Evolutionary conservation across 2,329 filamentous ascomycete genomes (phyloP), one percentile per base, ranked within the genome.

Genomic region (Hymenoscyphus fraxineus): DNA sequence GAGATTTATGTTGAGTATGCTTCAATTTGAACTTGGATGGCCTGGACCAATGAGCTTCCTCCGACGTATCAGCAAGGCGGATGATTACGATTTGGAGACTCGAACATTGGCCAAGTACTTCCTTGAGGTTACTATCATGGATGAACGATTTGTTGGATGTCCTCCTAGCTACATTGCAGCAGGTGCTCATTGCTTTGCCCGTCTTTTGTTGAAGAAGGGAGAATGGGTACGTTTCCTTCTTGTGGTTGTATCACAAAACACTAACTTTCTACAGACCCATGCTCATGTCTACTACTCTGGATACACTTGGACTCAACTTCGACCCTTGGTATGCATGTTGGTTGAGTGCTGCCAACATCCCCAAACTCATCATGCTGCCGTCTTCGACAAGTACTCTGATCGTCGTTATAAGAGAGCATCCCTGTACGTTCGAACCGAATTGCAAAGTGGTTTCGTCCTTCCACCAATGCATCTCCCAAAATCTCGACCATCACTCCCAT

Each of bases 41-140:
- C 95, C 95, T n/a, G 95, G 95, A 55, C 95, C 95, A 1, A 97
- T 99, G 94, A 97, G 93, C 80, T 99, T 99, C 79, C 83, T 99
- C 67, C 87, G 95, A 66, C 88, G 94, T 64, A 95, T 98, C 78
- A 98, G 94, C 87, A 98, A 98, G 81, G 95, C 95, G 15, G 95
- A 99, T 75, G 93, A 97, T 75, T 99, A 98, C 75, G 93, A 99
- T 74, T 82, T 97, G 58, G 94, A 99, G 79, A 97, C 94, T 12
- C 87, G 95, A 44, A 98, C 95, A 5, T 81, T 99, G 62, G 93
- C 95, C 72, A 99, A 99, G 80, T 99, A 99, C 79, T 97, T 99
- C 78, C 83, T 99, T 32, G 95, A 99, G 77, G 85, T 98, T 63
- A 96, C 93, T 44, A 88, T 98, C 76, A 97, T 98, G 93, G 95